Evolutionary conservation across 176 grass and related monocot genomes (phyloP), one percentile per base, ranked within the genome.

Genomic region (Panicum miliaceum): DNA sequence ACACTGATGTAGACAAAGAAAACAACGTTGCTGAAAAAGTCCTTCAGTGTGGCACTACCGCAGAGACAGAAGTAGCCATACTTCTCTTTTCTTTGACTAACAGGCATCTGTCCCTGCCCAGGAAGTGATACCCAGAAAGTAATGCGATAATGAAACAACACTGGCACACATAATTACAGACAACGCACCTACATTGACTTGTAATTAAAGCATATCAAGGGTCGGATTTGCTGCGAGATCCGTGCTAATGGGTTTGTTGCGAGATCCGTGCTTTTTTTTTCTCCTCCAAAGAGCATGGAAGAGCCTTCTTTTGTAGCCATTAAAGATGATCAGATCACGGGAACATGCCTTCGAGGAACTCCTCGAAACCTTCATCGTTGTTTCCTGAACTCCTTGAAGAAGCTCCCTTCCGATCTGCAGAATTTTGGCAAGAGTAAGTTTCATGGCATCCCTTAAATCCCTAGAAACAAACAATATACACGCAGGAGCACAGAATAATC

Each of bases 261-360:
- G 48, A 47, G 68, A 71, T 47, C n/a, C 12, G 12, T 70, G n/a
- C 12, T 47, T 15, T 12, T 47, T 71, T 16, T 27, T 16, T 15
- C 8, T 3, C 6, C 13, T 3, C 40, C 46, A 0, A 47, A 16
- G 68, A 16, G 12, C 45, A 0, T 51, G 5, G 8, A 69, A 26
- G 23, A 34, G 46, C 12, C 26, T 32, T 51, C n/a, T 46, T 27
- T 48, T 42, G 13, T 27, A 18, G 14, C 9, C 11, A 54, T 51
- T 66, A 34, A 45, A 45, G 23, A 57, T 27, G 18, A 57, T 68
- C 41, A 12, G 14, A 73, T 97, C 88, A 94, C 13, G 84, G 95
- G 82, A 97, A 94, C 95, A 94, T 94, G 71, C 95, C 92, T 51
- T 92, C 90, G 0, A 97, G 88, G 45, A 87, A 97, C 50, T 91